phyloP scores from a whole-genome alignment of 2,329 filamentous ascomycete genomes.

The Rutstroemia sp. region DNA sequence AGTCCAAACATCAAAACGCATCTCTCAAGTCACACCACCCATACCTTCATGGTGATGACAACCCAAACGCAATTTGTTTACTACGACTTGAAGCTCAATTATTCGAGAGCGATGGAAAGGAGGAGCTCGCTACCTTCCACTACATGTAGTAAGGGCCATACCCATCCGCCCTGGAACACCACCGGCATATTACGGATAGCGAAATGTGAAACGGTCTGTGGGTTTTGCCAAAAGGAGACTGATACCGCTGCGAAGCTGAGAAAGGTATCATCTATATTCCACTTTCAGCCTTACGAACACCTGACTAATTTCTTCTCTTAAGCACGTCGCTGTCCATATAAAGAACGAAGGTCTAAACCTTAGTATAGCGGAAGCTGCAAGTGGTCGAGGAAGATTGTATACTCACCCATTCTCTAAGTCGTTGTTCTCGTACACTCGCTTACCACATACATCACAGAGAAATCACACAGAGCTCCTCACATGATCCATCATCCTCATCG shows the following conservation, averaged over 20 bases:
- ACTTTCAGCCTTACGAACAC: too few relatives aligned
- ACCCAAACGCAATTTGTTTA: conserved; percentile 1
- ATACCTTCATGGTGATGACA: conserved; percentile 1
- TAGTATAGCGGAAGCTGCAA: conserved; percentile 24
- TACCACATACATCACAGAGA: not conserved
- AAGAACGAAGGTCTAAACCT: conserved; percentile 25
- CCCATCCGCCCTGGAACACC: conserved; percentile 25
- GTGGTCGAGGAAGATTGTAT: conserved; percentile 24
- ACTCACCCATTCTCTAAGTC: conserved; percentile 1
- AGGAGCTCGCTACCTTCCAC: conserved; percentile 16
- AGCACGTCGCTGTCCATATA: conserved; percentile 27
- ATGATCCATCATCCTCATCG: not conserved
- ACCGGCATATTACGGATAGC: conserved; percentile 23
- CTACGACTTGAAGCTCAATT: too few relatives aligned
- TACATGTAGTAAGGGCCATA: conserved; percentile 25
- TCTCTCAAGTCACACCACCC: too few relatives aligned
- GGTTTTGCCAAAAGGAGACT: conserved; percentile 27
- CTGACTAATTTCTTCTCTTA: not conserved
- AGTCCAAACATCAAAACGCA: too few relatives aligned
- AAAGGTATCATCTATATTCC: conserved; percentile 15
- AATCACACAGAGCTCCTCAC: not conserved
- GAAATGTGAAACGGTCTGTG: conserved; percentile 26
- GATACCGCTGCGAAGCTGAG: conserved; percentile 26
- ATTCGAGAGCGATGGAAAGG: conserved; percentile 3
- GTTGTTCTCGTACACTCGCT: not conserved